Conservation (phyloP, 176 grass and related monocot species). For the Oryza australiensis region DNA sequence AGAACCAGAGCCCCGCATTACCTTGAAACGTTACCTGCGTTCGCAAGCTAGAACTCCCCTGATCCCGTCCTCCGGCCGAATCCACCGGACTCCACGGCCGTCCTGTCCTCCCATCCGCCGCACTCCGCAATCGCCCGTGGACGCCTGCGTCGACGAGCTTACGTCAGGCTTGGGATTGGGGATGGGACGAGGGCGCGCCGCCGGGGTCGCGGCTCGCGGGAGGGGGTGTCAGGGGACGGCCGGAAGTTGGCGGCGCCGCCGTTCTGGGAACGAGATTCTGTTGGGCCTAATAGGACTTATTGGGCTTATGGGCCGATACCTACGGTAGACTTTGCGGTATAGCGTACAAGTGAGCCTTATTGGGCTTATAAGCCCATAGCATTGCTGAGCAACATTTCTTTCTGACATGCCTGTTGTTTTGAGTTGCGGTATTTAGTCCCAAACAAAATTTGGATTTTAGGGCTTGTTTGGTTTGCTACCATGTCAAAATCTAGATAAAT, state of each 20-base stretch:
- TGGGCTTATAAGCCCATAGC: too few relatives aligned
- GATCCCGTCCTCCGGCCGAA: conserved; percentile 44
- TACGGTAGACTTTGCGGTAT: too few relatives aligned
- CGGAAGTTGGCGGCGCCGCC: conserved; percentile 29
- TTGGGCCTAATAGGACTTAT: background rate
- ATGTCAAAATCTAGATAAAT: too few relatives aligned
- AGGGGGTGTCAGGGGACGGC: conserved; percentile 32
- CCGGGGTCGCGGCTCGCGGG: conserved; percentile 38
- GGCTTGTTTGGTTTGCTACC: too few relatives aligned
- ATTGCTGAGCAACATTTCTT: too few relatives aligned
- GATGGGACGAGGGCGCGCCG: conserved; percentile 39
- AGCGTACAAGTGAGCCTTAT: background rate
- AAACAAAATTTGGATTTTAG: too few relatives aligned
- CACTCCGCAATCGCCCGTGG: conserved; percentile 33
- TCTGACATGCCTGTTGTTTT: too few relatives aligned
- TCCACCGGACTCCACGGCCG: conserved; percentile 61
- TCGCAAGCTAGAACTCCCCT: conserved; percentile 44
- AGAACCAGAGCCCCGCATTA: background rate
- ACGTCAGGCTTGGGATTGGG: conserved; percentile 38
- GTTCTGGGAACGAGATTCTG: background rate
- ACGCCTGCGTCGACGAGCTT: conserved; percentile 43
- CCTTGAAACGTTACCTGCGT: conserved; percentile 40
- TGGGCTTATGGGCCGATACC: background rate
- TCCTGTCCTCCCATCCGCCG: conserved; percentile 60
- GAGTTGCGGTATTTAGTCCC: too few relatives aligned